Evolutionary conservation across 2,329 filamentous ascomycete species (phyloP).

Genomic region (Gnomoniopsis sp.): DNA sequence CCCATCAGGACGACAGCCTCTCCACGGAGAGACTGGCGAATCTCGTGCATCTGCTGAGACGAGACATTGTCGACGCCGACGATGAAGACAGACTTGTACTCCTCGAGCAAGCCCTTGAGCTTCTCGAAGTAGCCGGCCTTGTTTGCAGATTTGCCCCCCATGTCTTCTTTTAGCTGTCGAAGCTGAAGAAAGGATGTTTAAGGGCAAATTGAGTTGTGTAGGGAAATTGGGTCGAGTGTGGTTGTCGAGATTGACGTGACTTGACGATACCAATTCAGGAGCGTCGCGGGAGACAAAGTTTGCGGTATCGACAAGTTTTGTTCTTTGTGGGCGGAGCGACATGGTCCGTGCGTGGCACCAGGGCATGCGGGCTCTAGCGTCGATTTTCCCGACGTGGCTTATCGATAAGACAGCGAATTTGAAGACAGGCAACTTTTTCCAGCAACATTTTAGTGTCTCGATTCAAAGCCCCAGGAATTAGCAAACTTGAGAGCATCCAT

Average conservation of each 20-base stretch:
- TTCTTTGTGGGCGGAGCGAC: slow-evolving; percentile 5
- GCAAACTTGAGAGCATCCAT: not conserved
- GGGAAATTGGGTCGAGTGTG: not conserved
- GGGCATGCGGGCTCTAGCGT: not conserved
- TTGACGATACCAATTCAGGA: slow-evolving; percentile 2
- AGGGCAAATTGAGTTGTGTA: slow-evolving; percentile 58
- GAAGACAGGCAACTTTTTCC: not conserved
- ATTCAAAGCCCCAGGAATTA: not conserved
- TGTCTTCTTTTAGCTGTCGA: slow-evolving; percentile 72
- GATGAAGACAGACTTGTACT: slow-evolving; percentile 97
- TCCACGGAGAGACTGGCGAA: slow-evolving; percentile 84
- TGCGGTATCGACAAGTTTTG: slow-evolving; percentile 11
- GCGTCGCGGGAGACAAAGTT: not conserved
- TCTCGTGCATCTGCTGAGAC: slow-evolving; percentile 99
- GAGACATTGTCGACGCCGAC: slow-evolving; percentile 98
- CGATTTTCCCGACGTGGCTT: not conserved
- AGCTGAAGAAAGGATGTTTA: slow-evolving; percentile 96
- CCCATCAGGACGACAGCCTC: slow-evolving; percentile 97
- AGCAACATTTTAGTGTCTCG: not conserved
- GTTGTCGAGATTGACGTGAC: slow-evolving; percentile 21
- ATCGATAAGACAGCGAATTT: not conserved
- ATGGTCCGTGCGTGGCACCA: not conserved
- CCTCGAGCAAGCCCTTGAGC: slow-evolving; percentile 95
- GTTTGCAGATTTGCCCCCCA: slow-evolving; percentile 94
- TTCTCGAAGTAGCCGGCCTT: slow-evolving; percentile 99